Percentiles rank a stretch among this genome's conserved stretches.
Evolutionary conservation across 345 rosid species (phyloP).

Genomic region (Pugionium cornutum): DNA sequence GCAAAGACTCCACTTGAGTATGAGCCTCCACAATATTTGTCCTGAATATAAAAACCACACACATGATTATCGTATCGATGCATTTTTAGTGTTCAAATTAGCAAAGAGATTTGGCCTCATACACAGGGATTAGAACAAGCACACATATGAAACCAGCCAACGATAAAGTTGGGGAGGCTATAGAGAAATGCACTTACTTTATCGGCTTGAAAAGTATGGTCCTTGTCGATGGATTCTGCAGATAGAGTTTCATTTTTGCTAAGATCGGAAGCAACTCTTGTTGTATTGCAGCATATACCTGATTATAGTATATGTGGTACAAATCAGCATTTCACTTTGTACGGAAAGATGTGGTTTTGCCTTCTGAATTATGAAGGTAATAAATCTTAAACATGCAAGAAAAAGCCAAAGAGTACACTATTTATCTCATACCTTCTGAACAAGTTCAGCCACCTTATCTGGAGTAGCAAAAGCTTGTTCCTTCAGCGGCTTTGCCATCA

Average conservation of each 20-base stretch:
- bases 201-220: slow-evolving; percentile 90
- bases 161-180: not conserved
- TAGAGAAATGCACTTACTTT: slow-evolving; percentile 52
- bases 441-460: slow-evolving; percentile 91
- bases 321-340: slow-evolving; percentile 15
- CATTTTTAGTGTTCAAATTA: slow-evolving; percentile 1
- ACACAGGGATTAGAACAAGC: no score
- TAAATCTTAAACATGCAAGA: no score
- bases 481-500: slow-evolving; percentile 82
- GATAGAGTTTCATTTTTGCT: slow-evolving; percentile 89
- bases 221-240: slow-evolving; percentile 82
- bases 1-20: slow-evolving; percentile 66
- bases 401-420: no score
- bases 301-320: slow-evolving; percentile 29
- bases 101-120: slow-evolving; percentile 13
- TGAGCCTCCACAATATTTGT: slow-evolving; percentile 95
- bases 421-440: slow-evolving; percentile 64
- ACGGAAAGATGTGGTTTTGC: not conserved
- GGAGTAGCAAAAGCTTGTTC: slow-evolving; percentile 97
- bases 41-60: slow-evolving; percentile 46
- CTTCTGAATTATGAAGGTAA: not conserved
- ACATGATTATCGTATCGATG: not conserved
- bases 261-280: slow-evolving; percentile 70
- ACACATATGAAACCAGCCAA: slow-evolving; percentile 10
- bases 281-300: slow-evolving; percentile 76